Conservation (phyloP, 768 basidiomycete species). For the Naganishia randhawae region DNA sequence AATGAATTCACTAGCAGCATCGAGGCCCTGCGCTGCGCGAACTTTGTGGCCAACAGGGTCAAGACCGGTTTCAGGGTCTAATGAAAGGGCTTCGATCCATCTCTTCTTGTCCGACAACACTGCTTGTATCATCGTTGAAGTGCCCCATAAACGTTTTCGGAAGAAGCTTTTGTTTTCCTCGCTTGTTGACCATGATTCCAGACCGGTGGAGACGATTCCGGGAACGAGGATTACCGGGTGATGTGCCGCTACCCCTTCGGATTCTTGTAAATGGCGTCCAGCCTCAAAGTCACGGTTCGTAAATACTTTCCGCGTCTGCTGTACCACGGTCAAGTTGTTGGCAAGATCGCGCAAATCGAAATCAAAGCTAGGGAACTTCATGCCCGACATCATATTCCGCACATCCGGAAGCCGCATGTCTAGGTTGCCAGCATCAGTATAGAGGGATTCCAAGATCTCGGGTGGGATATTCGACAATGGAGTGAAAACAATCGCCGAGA, state of each 20-base stretch:
- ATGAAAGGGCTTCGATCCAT: conserved; percentile 85
- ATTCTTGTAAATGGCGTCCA: conserved; percentile 39
- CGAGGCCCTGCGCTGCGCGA: conserved; percentile 85
- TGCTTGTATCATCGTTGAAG: conserved; percentile 53
- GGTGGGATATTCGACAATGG: conserved; percentile 21
- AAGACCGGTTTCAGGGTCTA: conserved; percentile 85
- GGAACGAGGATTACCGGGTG: conserved; percentile 83
- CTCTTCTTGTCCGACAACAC: conserved; percentile 74
- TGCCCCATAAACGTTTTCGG: conserved; percentile 67
- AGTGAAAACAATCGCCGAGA: conserved; percentile 34
- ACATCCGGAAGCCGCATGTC: conserved; percentile 3
- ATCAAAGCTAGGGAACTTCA: conserved; percentile 21
- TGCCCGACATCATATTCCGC: background rate
- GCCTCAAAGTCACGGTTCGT: conserved; percentile 47
- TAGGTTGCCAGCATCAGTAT: background rate
- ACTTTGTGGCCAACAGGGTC: conserved; percentile 82
- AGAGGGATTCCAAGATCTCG: conserved; percentile 21
- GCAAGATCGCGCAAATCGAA: conserved; percentile 44
- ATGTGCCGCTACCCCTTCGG: conserved; percentile 56
- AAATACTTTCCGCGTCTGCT: conserved; percentile 43
- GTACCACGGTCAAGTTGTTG: conserved; percentile 43
- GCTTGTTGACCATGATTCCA: conserved; percentile 91
- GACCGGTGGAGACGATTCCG: conserved; percentile 82
- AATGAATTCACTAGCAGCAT: conserved; percentile 63
- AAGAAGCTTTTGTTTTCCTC: conserved; percentile 84